These are phyloP conservation scores for Porphyrellus cyaneotinctus DNA, from an alignment of 768 basidiomycete species.

Conservation along the genomic window DNA sequence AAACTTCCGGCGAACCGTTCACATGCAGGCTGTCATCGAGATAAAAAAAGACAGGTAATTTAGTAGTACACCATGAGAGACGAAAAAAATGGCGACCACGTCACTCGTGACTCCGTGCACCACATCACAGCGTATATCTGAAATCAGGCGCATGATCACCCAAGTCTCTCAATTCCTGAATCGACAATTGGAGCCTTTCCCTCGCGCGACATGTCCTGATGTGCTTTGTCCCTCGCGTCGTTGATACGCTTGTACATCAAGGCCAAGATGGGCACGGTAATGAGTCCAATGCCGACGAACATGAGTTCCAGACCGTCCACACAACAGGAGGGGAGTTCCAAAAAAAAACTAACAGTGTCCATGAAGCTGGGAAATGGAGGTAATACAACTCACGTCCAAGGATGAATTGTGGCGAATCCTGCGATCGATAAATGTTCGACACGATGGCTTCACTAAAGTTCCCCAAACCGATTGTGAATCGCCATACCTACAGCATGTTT, in stretches of 20 bases:
- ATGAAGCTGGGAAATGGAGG: background rate
- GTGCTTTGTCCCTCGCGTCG: conserved; percentile 39
- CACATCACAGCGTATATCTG: conserved; percentile 47
- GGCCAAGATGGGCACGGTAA: conserved; percentile 45
- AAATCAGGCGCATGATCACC: conserved; percentile 66
- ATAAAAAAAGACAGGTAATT: background rate
- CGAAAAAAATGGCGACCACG: background rate
- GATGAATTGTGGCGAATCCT: conserved; percentile 57
- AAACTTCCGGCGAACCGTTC: no score
- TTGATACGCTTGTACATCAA: conserved; percentile 56
- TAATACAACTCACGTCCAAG: conserved; percentile 50
- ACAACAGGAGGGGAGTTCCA: background rate
- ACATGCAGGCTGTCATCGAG: no score
- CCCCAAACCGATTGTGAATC: conserved; percentile 45
- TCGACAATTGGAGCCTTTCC: conserved; percentile 17
- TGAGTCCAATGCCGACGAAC: conserved; percentile 64
- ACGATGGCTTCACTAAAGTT: conserved; percentile 65
- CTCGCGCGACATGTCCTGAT: conserved; percentile 11
- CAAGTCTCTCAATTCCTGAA: conserved; percentile 31
- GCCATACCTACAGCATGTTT: conserved; percentile 69
- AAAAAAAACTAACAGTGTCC: no score
- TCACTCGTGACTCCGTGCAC: background rate
- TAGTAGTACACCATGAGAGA: background rate
- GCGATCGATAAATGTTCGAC: conserved; percentile 55
- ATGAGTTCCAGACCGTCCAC: conserved; percentile 61